Conservation (phyloP, 345 rosid genomes). For the Rhodamnia rubescens region DNA sequence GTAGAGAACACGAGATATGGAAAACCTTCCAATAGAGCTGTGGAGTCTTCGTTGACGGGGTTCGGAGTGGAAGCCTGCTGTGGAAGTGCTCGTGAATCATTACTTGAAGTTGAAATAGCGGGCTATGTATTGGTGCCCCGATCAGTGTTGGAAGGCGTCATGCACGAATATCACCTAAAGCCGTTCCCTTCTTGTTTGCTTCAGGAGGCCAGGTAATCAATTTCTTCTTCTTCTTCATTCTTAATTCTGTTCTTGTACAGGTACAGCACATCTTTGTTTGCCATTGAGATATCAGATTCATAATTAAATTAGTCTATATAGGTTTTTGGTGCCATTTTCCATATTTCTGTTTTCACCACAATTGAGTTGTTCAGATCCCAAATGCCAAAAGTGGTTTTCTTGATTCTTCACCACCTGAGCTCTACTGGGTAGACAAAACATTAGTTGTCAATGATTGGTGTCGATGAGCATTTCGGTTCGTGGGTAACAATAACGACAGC, state of each 20-base stretch:
- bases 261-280: too few species aligned
- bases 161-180: slow-evolving; percentile 9
- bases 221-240: not conserved
- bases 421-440: not conserved
- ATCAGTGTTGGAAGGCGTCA: not conserved
- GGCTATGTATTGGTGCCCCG: too few species aligned
- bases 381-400: not conserved
- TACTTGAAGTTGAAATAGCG: not conserved
- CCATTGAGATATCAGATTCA: not conserved
- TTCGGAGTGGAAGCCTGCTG: not conserved
- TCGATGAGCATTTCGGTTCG: not conserved
- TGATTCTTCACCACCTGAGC: not conserved
- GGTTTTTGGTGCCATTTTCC: not conserved
- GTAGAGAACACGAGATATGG: not conserved
- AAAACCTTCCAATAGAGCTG: not conserved
- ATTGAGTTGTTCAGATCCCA: not conserved
- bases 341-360: not conserved
- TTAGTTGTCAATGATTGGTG: not conserved
- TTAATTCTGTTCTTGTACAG: not conserved
- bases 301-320: not conserved
- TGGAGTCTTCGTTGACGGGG: not conserved
- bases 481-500: not conserved
- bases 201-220: not conserved
- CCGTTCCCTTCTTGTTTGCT: not conserved
- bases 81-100: not conserved